phyloP scores from a whole-genome alignment of 805 yeast genomes.

The Zygoascus flipseniorum region DNA sequence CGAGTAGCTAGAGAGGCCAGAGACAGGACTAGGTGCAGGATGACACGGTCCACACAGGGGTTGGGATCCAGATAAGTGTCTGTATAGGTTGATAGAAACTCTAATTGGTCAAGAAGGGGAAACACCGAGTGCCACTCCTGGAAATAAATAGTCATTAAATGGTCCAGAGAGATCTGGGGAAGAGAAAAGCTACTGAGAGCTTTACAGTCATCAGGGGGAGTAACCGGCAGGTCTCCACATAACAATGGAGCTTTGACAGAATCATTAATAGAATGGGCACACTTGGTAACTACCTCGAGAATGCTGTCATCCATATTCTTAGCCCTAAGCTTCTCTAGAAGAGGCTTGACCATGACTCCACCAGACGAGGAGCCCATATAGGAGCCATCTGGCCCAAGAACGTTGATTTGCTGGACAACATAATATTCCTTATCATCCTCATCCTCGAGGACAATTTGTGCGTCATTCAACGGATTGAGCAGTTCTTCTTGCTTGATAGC shows the following conservation, averaged over 20 bases:
- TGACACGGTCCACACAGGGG: constrained; percentile 4
- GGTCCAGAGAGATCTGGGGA: constrained; percentile 55
- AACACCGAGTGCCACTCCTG: constrained; percentile 67
- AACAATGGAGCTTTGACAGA: background rate
- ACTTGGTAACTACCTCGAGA: constrained; percentile 9
- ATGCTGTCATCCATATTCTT: constrained; percentile 17
- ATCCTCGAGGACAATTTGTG: background rate
- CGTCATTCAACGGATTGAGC: background rate
- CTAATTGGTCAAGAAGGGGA: constrained; percentile 61
- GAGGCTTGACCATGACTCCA: constrained; percentile 22
- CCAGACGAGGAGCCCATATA: constrained; percentile 30
- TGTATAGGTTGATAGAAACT: constrained; percentile 55
- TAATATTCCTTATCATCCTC: constrained; percentile 22
- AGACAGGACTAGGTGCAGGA: constrained; percentile 21
- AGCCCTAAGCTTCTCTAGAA: constrained; percentile 21
- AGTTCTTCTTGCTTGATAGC: background rate
- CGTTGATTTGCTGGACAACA: constrained; percentile 20
- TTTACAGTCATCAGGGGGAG: background rate
- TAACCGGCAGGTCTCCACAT: background rate
- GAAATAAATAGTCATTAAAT: constrained; percentile 58
- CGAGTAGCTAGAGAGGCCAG: constrained; percentile 20
- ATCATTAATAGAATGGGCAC: constrained; percentile 1
- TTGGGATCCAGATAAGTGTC: background rate
- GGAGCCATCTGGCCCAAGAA: constrained; percentile 24
- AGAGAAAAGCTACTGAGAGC: constrained; percentile 26